phyloP scores from a whole-genome alignment of 2,329 filamentous ascomycete species.

The Diaporthe sp. region DNA sequence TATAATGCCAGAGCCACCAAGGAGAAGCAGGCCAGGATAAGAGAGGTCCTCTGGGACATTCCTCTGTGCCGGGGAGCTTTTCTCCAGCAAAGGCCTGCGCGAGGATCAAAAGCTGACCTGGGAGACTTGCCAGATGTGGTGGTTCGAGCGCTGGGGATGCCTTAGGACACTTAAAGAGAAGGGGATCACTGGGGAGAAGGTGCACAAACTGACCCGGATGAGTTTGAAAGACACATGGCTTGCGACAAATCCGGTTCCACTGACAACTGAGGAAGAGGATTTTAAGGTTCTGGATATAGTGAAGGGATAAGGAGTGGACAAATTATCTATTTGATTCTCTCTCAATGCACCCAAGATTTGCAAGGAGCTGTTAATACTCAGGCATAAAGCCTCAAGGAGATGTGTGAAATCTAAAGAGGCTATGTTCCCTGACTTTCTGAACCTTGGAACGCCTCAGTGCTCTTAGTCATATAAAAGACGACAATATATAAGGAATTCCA shows the following conservation, averaged over 20 bases:
- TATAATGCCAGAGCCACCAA: slow-evolving; percentile 63
- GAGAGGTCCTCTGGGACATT: slow-evolving; percentile 56
- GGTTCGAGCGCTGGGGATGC: slow-evolving; percentile 66
- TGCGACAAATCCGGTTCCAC: slow-evolving; percentile 62
- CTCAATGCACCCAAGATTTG: neutral
- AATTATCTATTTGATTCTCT: neutral
- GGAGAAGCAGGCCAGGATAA: slow-evolving; percentile 55
- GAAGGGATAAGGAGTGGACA: neutral
- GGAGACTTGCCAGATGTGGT: slow-evolving; percentile 66
- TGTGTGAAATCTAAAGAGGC: accelerated
- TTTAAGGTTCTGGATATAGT: slow-evolving; percentile 63
- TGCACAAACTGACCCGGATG: slow-evolving; percentile 62
- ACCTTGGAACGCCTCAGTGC: neutral
- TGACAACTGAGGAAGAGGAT: slow-evolving; percentile 61
- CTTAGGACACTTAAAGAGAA: slow-evolving; percentile 65
- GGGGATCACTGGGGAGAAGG: slow-evolving; percentile 60
- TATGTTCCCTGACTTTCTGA: neutral
- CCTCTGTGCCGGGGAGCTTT: slow-evolving; percentile 49
- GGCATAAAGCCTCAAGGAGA: neutral
- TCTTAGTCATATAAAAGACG: neutral
- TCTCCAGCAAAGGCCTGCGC: slow-evolving; percentile 38
- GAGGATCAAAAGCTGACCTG: slow-evolving; percentile 55
- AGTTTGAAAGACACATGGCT: slow-evolving; percentile 64
- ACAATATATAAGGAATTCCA: neutral
- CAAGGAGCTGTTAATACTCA: neutral